Evolutionary conservation across 805 yeast species (phyloP).

Genomic region (Teunomyces atbi): DNA sequence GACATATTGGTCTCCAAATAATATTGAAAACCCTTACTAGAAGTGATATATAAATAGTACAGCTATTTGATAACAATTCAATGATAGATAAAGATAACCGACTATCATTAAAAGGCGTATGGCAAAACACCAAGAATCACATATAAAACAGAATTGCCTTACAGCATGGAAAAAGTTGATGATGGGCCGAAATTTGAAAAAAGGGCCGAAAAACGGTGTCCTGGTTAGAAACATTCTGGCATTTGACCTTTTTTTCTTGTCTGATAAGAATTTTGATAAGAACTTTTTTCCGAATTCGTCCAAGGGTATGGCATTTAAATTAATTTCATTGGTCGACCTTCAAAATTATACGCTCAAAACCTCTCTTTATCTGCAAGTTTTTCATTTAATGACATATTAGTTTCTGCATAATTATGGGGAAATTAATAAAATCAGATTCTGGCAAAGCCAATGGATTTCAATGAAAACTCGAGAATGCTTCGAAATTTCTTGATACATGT

Average conservation of each 20-base stretch:
- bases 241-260: neutral
- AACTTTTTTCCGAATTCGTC: neutral
- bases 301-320: neutral
- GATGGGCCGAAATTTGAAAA: constrained; percentile 4
- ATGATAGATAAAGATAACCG: neutral
- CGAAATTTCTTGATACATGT: neutral
- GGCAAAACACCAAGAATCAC: neutral
- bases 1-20: constrained; percentile 11
- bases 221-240: neutral
- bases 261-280: constrained; percentile 4
- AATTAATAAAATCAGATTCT: neutral
- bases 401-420: neutral
- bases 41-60: neutral
- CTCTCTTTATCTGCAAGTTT: neutral
- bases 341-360: neutral
- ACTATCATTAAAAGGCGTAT: neutral
- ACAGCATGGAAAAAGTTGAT: neutral
- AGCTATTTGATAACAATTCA: neutral
- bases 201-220: constrained; percentile 2
- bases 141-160: neutral
- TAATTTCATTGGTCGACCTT: neutral
- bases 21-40: neutral
- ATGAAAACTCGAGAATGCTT: neutral
- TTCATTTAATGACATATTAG: neutral
- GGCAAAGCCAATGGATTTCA: neutral